phyloP scores from a whole-genome alignment of 306 rosid genomes.

The Styphnolobium japonicum region DNA sequence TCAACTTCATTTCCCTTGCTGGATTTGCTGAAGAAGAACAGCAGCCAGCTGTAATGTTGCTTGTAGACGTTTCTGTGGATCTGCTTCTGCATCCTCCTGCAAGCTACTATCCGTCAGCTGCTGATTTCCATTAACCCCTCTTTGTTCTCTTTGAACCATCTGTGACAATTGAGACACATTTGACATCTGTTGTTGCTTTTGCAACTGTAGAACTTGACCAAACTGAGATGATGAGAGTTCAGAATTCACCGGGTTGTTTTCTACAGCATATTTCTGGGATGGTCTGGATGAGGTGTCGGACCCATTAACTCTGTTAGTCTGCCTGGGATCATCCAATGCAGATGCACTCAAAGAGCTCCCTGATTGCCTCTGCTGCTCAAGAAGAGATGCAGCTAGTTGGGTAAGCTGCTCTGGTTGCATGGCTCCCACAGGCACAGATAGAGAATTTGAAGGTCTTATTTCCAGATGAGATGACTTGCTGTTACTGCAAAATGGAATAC shows the following conservation, averaged over 20 bases:
- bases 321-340: constrained; percentile 46
- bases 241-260: constrained; percentile 47
- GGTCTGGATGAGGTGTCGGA: constrained; percentile 43
- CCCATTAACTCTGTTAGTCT: constrained; percentile 33
- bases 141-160: constrained; percentile 58
- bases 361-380: constrained; percentile 67
- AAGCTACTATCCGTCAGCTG: constrained; percentile 30
- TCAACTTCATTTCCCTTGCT: constrained; percentile 81
- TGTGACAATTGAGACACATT: constrained; percentile 41
- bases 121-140: constrained; percentile 57
- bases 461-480: constrained; percentile 38
- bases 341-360: constrained; percentile 42
- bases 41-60: constrained; percentile 95
- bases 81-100: constrained; percentile 63
- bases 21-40: constrained; percentile 92
- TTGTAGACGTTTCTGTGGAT: constrained; percentile 87
- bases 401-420: constrained; percentile 80
- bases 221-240: constrained; percentile 48
- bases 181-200: constrained; percentile 52
- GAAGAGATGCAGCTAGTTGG: constrained; percentile 75
- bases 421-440: constrained; percentile 43
- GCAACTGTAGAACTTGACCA: constrained; percentile 55
- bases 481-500: constrained; percentile 37
- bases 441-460: constrained; percentile 43
- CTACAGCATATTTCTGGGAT: constrained; percentile 47